Conservation (phyloP, 352 stramenopile genomes). For the Phytophthora pluvialis region DNA sequence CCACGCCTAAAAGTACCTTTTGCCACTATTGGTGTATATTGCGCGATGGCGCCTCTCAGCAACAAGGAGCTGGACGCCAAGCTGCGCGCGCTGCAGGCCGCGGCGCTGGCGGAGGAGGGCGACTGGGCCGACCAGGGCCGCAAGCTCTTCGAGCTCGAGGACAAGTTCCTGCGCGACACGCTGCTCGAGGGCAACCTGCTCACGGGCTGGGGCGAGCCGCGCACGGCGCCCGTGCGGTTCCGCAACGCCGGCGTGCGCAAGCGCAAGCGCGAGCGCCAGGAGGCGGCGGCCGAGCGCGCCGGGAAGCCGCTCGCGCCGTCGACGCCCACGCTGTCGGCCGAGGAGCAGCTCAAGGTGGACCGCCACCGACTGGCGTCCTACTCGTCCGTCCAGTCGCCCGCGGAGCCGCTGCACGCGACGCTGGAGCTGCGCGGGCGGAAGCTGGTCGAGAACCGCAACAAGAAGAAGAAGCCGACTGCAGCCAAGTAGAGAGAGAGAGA, state of each 20-base stretch:
- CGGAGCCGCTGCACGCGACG: conserved; percentile 49
- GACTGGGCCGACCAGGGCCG: conserved; percentile 70
- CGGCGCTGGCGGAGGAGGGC: conserved; percentile 51
- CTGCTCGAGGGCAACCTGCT: conserved; percentile 77
- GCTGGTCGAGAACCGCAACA: conserved; percentile 26
- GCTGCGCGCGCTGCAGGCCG: conserved; percentile 49
- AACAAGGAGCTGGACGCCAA: conserved; percentile 64
- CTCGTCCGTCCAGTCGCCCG: conserved; percentile 72
- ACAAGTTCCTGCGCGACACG: conserved; percentile 73
- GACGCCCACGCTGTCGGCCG: conserved; percentile 35
- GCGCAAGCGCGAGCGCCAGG: conserved; percentile 65
- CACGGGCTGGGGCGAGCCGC: conserved; percentile 71
- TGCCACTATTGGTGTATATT: not conserved
- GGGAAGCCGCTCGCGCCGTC: conserved; percentile 9
- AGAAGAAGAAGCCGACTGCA: conserved; percentile 39
- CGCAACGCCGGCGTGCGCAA: conserved; percentile 71
- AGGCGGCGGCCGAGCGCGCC: conserved; percentile 27
- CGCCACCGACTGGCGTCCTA: conserved; percentile 71
- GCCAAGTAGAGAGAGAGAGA: conserved; percentile 24
- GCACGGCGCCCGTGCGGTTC: conserved; percentile 67
- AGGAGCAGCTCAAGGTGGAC: conserved; percentile 72
- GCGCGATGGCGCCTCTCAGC: not conserved
- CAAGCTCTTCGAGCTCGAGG: conserved; percentile 82
- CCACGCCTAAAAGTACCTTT: not conserved
- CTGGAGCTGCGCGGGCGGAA: conserved; percentile 39